These are phyloP conservation scores for Oryza longistaminata DNA, from an alignment of 176 grass and related monocot species.

Conservation along the genomic window DNA sequence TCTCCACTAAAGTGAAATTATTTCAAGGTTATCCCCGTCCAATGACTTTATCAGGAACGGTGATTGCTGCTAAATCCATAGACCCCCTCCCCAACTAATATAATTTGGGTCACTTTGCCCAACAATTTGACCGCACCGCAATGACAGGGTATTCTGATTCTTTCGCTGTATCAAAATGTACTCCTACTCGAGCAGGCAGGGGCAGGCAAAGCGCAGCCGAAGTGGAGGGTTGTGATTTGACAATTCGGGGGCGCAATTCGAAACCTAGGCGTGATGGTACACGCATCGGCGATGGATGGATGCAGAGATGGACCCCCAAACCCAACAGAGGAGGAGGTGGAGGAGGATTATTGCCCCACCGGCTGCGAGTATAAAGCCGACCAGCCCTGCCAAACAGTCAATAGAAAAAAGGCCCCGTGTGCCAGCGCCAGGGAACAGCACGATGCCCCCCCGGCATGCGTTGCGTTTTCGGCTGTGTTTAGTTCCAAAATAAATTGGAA, in stretches of 20 bases:
- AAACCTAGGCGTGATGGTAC: slow-evolving; percentile 9
- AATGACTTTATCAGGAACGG: neutral
- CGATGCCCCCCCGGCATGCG: neutral
- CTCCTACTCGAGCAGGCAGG: too few relatives aligned
- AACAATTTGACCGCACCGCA: neutral
- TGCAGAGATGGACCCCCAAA: neutral
- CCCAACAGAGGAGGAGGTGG: neutral
- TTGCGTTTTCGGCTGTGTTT: neutral
- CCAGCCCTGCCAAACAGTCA: slow-evolving; percentile 41
- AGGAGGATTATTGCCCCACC: neutral
- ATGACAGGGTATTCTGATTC: neutral
- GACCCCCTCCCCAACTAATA: neutral
- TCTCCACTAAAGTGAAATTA: neutral
- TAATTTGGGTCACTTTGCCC: neutral
- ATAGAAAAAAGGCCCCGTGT: slow-evolving; percentile 33
- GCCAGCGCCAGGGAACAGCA: slow-evolving; percentile 49
- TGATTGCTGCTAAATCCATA: neutral
- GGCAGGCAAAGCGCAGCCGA: neutral
- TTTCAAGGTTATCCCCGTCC: neutral
- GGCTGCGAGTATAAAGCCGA: slow-evolving; percentile 47
- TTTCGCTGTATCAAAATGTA: neutral
- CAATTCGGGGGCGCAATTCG: slow-evolving; percentile 27
- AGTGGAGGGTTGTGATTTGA: slow-evolving; percentile 14
- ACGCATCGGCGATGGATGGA: neutral
- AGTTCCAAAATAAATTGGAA: too few relatives aligned